Percentiles rank a stretch among this genome's conserved stretches.
Evolutionary conservation across 148 eudicot genomes (phyloP).

Genomic region (Talinum fruticosum): DNA sequence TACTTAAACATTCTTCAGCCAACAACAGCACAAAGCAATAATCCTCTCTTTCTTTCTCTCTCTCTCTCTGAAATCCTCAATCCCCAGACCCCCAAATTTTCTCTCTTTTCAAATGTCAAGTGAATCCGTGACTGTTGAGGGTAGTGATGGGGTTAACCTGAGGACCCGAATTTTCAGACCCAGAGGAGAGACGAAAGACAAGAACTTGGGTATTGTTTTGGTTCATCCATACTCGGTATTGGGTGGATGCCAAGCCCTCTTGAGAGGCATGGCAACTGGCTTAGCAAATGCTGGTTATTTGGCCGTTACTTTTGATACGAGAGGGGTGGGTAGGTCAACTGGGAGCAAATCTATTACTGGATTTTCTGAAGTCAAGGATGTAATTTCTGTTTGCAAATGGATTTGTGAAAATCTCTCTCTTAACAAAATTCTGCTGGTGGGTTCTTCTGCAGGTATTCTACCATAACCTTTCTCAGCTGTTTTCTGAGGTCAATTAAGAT

Average conservation of each 20-base stretch:
- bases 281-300: constrained; percentile 40
- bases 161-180: constrained; percentile 36
- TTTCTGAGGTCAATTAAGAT: too few species aligned
- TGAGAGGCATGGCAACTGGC: constrained; percentile 44
- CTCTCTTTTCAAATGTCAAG: constrained; percentile 15
- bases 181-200: constrained; percentile 21
- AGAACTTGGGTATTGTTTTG: constrained; percentile 27
- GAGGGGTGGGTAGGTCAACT: constrained; percentile 49
- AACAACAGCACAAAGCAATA: neutral
- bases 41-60: neutral
- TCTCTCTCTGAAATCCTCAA: neutral
- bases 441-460: constrained; percentile 52
- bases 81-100: neutral
- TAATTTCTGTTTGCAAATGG: constrained; percentile 45
- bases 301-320: constrained; percentile 47
- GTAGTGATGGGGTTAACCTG: constrained; percentile 38
- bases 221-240: constrained; percentile 46
- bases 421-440: constrained; percentile 38
- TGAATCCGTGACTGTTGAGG: constrained; percentile 34
- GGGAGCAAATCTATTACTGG: constrained; percentile 48
- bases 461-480: neutral
- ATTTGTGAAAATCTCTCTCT: constrained; percentile 28
- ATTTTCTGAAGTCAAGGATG: constrained; percentile 47
- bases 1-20: neutral
- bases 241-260: constrained; percentile 42